phyloP scores from a whole-genome alignment of 78 protist species.

The Neovahlkampfia damariscottae region DNA sequence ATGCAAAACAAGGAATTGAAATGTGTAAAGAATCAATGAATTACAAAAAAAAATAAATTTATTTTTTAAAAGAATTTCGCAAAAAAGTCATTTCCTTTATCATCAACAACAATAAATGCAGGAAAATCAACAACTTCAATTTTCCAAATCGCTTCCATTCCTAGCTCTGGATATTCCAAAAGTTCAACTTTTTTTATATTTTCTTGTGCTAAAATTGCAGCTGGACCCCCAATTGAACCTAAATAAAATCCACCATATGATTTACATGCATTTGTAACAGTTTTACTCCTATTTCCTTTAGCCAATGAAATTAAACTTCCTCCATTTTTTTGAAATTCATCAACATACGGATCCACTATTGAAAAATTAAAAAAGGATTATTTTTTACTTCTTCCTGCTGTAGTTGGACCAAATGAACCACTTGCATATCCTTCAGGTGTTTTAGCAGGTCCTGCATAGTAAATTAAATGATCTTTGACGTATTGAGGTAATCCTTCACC shows the following conservation, averaged over 20 bases:
- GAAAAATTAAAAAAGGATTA: no score
- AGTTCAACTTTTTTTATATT: conserved; percentile 61
- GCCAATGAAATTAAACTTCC: conserved; percentile 48
- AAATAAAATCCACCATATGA: conserved; percentile 74
- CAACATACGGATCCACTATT: conserved; percentile 74
- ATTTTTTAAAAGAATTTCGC: conserved; percentile 7
- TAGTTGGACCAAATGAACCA: conserved; percentile 74
- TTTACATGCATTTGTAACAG: conserved; percentile 65
- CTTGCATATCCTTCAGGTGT: conserved; percentile 54
- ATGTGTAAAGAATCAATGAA: no score
- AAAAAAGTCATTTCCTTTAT: conserved; percentile 65
- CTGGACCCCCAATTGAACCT: conserved; percentile 87
- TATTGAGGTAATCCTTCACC: conserved; percentile 42
- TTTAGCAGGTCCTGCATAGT: conserved; percentile 72
- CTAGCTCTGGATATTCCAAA: conserved; percentile 64
- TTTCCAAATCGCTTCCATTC: conserved; percentile 77
- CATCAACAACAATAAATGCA: conserved; percentile 71
- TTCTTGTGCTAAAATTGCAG: conserved; percentile 62
- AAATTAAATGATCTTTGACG: conserved; percentile 48
- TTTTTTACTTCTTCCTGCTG: conserved; percentile 73
- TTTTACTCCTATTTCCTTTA: conserved; percentile 61
- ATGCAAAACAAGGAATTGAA: no score
- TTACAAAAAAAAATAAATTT: conserved; percentile 1
- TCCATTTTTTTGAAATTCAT: conserved; percentile 27
- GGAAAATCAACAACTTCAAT: conserved; percentile 74